phyloP scores from a whole-genome alignment of 441 rosid species.

The Theobroma grandiflorum region DNA sequence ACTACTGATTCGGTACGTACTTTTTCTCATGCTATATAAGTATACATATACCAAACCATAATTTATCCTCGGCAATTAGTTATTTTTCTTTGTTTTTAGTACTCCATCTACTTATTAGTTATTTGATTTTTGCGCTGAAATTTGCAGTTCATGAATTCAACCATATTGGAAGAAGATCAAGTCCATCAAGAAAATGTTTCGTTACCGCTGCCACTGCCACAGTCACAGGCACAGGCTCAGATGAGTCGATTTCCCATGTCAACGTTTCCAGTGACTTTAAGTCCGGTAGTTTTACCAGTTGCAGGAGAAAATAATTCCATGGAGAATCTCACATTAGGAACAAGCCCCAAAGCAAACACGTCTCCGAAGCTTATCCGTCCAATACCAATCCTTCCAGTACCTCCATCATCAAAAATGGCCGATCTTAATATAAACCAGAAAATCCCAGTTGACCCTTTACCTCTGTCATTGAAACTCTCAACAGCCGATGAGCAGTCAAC shows the following conservation, averaged over 20 bases:
- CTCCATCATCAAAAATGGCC: conserved; percentile 75
- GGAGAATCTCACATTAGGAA: conserved; percentile 44
- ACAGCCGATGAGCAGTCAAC: conserved; percentile 56
- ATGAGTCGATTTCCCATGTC: conserved; percentile 34
- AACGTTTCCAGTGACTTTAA: conserved; percentile 37
- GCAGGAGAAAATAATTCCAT: conserved; percentile 29
- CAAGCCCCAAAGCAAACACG: conserved; percentile 18
- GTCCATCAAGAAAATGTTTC: conserved; percentile 36
- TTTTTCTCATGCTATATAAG: not conserved
- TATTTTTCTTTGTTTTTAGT: too few species aligned
- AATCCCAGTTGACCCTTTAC: conserved; percentile 41
- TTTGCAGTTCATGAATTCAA: conserved; percentile 41
- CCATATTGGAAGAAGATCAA: conserved; percentile 53
- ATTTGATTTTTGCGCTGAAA: not conserved
- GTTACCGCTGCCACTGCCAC: conserved; percentile 27
- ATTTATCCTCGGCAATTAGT: not conserved
- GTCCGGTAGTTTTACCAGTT: conserved; percentile 28
- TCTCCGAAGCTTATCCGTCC: conserved; percentile 56
- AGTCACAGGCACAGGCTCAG: conserved; percentile 17
- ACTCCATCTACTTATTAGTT: too few species aligned
- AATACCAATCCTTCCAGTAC: conserved; percentile 56
- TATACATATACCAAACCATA: not conserved
- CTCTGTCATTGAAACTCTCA: conserved; percentile 61
- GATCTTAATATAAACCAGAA: conserved; percentile 54
- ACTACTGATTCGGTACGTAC: conserved; percentile 65